Evolutionary conservation across 371 early-diverging fungal genomes (phyloP).

Genomic region (Apophysomyces trapeziformis): DNA sequence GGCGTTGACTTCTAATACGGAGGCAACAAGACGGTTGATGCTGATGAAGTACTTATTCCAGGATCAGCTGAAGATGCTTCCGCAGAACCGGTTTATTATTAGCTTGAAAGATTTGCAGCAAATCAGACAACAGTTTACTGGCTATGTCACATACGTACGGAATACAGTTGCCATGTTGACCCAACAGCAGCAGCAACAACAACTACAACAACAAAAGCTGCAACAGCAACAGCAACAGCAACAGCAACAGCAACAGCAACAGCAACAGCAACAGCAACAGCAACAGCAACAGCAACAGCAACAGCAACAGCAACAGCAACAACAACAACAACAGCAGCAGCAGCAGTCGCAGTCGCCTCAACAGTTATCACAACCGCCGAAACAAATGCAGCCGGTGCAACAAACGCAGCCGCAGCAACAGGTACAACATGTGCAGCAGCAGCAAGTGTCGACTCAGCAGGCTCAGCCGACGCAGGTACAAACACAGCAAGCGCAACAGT

Average conservation of each 20-base stretch:
- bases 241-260: slow-evolving; percentile 2
- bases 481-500: slow-evolving; percentile 13
- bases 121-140: slow-evolving; percentile 53
- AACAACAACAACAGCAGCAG: slow-evolving; percentile 23
- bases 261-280: slow-evolving; percentile 4
- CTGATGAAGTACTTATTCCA: slow-evolving; percentile 67
- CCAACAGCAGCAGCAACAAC: slow-evolving; percentile 26
- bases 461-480: slow-evolving; percentile 18
- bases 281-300: slow-evolving; percentile 28
- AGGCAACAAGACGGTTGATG: slow-evolving; percentile 53
- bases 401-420: slow-evolving; percentile 18
- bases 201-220: slow-evolving; percentile 21
- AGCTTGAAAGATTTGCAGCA: slow-evolving; percentile 49
- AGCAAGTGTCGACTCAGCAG: slow-evolving; percentile 4
- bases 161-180: slow-evolving; percentile 29
- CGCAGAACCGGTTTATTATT: slow-evolving; percentile 53
- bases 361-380: slow-evolving; percentile 18
- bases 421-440: slow-evolving; percentile 25
- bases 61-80: slow-evolving; percentile 54
- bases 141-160: slow-evolving; percentile 53
- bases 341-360: slow-evolving; percentile 20
- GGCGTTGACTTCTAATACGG: slow-evolving; percentile 43
- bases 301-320: slow-evolving; percentile 29
- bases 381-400: slow-evolving; percentile 18
- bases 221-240: slow-evolving; percentile 18